phyloP scores from a whole-genome alignment of 2,329 filamentous ascomycete species.

The Pseudogymnoascus sp. region DNA sequence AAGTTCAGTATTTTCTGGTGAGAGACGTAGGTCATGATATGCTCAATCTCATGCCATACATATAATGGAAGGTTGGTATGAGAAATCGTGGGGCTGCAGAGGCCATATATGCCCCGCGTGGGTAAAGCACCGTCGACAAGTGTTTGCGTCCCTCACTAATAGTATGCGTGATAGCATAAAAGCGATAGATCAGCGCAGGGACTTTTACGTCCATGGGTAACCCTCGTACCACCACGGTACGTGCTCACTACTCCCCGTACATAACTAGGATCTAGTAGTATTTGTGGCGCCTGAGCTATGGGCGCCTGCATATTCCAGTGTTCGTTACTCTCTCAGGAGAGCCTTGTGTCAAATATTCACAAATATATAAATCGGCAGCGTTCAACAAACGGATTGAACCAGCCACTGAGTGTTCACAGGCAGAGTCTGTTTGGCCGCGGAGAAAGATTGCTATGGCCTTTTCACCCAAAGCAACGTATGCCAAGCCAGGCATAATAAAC shows the following conservation, averaged over 20 bases:
- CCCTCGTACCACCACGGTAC: not conserved
- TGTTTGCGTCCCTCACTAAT: not conserved
- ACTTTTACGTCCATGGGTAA: not conserved
- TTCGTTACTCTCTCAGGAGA: not conserved
- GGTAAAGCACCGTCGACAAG: not conserved
- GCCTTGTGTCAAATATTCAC: not conserved
- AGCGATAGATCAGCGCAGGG: not conserved
- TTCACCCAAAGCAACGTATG: not conserved
- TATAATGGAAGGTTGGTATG: not conserved
- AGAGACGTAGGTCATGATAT: not conserved
- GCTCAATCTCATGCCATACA: constrained; percentile 2
- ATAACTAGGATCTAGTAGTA: not conserved
- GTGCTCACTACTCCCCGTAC: not conserved
- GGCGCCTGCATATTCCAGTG: not conserved
- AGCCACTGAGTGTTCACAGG: not conserved
- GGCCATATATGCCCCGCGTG: constrained; percentile 2
- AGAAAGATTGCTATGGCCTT: not conserved
- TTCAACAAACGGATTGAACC: not conserved
- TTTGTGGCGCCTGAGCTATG: constrained; percentile 2
- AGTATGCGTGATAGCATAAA: not conserved
- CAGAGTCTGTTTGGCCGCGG: not conserved
- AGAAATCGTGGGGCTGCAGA: constrained; percentile 9
- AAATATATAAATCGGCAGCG: not conserved
- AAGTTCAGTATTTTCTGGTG: not conserved
- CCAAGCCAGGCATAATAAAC: not conserved